Evolutionary conservation across 139 green algal genomes (phyloP), one percentile per base, ranked within the genome.

Genomic region (Micractinium conductrix): DNA sequence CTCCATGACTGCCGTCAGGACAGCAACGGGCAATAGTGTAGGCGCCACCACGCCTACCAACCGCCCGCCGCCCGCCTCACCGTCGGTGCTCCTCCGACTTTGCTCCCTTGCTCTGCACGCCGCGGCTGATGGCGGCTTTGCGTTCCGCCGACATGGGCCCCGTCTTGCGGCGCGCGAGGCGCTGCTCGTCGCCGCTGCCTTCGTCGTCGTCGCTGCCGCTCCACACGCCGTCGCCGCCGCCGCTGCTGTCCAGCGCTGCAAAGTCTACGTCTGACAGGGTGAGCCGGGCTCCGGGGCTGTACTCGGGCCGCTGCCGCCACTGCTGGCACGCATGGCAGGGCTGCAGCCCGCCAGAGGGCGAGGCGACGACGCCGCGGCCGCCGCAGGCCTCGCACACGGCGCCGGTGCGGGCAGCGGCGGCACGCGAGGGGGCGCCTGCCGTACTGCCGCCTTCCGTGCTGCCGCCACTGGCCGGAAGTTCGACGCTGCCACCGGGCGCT

Each of bases 1-100:
- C n/a, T n/a, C n/a, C n/a, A n/a, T n/a, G n/a, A n/a, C n/a, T n/a
- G n/a, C n/a, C n/a, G n/a, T n/a, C n/a, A n/a, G n/a, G n/a, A n/a
- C n/a, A n/a, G n/a, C n/a, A n/a, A n/a, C n/a, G n/a, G n/a, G n/a
- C n/a, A n/a, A n/a, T n/a, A n/a, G n/a, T n/a, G n/a, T n/a, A n/a
- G n/a, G n/a, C n/a, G n/a, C 33, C 63, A 72, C 33, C 8, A 1
- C 63, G 10, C 4, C 33, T 5, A 10, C 16, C 35, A 73, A 33
- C 19, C 68, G 2, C 7, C 60, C 24, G 26, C 4, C 26, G 21
- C 6, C 68, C 37, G 8, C 24, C 84, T 43, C 74, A 80, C 76
- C 74, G 53, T 68, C 60, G 83, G 69, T 90, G 86, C 33, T 87
- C 82, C 28, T 69, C 48, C n/a, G 75, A 81, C 44, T 80, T 67